phyloP scores from a whole-genome alignment of 129 eudicot genomes.

The Silybum marianum region DNA sequence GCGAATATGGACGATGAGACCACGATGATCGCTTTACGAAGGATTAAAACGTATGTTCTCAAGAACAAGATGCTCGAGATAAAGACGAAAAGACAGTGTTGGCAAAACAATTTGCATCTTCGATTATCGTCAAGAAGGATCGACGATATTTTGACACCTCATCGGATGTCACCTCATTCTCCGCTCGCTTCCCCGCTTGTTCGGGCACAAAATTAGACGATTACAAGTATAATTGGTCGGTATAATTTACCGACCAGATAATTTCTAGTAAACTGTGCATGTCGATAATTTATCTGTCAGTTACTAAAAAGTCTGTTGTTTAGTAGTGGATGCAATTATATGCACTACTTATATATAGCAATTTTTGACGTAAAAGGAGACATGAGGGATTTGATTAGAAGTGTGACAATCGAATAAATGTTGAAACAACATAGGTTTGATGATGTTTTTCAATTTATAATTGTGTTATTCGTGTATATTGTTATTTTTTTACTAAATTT shows the following conservation, averaged over 20 bases:
- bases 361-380: not conserved
- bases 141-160: conserved; percentile 51
- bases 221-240: not conserved
- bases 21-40: conserved; percentile 42
- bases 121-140: conserved; percentile 42
- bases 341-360: not conserved
- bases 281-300: not conserved
- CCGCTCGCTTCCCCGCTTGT: conserved; percentile 62
- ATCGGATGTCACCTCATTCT: conserved; percentile 55
- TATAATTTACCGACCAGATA: not conserved
- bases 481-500: not conserved
- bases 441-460: not conserved
- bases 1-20: conserved; percentile 68
- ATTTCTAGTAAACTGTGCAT: not conserved
- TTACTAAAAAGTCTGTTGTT: not conserved
- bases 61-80: conserved; percentile 34
- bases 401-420: not conserved
- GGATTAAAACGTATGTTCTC: conserved; percentile 42
- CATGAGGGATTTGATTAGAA: no score
- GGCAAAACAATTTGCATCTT: conserved; percentile 42
- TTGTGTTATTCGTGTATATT: not conserved
- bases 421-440: not conserved
- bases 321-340: not conserved
- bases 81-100: conserved; percentile 32
- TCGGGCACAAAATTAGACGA: conserved; percentile 39